Percentiles rank a stretch among this genome's conserved stretches.
Conservation (phyloP, 805 yeast species). For the Starmerella vitae region DNA sequence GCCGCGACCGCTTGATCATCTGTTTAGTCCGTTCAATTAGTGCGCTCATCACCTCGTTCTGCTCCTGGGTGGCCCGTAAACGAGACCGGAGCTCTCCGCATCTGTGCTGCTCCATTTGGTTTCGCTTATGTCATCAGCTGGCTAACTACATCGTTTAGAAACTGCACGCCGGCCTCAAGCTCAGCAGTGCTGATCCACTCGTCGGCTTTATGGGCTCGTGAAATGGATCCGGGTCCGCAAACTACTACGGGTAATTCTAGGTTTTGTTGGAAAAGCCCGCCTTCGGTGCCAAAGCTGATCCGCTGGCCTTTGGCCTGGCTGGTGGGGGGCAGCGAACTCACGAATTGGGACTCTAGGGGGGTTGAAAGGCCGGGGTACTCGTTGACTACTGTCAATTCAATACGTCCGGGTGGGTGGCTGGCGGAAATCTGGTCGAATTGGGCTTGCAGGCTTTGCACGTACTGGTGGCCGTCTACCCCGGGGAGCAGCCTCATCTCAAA, state of each 20-base stretch:
- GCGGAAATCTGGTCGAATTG: conserved; percentile 4
- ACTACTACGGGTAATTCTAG: conserved; percentile 15
- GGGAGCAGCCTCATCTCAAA: conserved; percentile 17
- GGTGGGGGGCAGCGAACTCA: not conserved
- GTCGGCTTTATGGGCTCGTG: conserved; percentile 18
- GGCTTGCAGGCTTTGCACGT: conserved; percentile 3
- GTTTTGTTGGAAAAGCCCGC: conserved; percentile 15
- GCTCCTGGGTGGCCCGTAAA: conserved; percentile 57
- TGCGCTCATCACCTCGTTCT: conserved; percentile 61
- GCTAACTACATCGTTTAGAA: conserved; percentile 2
- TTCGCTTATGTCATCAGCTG: too few relatives aligned
- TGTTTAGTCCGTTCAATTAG: conserved; percentile 66
- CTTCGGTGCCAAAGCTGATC: conserved; percentile 17
- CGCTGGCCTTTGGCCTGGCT: conserved; percentile 2
- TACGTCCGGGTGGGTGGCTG: conserved; percentile 2
- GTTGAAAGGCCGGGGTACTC: conserved; percentile 15
- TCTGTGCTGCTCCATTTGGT: conserved; percentile 36
- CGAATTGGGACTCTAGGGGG: conserved; percentile 2
- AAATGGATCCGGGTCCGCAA: conserved; percentile 18
- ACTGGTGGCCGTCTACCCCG: conserved; percentile 4
- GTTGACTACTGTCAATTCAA: conserved; percentile 8
- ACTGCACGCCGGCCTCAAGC: conserved; percentile 8
- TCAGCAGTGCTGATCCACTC: conserved; percentile 12
- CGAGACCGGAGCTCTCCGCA: conserved; percentile 59
- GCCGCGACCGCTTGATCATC: conserved; percentile 60